A percentile compares a stretch with the other conserved stretches of the same genome.
Evolutionary conservation across 139 green algal species (phyloP).

Genomic region (Diplosphaera chodatii): DNA sequence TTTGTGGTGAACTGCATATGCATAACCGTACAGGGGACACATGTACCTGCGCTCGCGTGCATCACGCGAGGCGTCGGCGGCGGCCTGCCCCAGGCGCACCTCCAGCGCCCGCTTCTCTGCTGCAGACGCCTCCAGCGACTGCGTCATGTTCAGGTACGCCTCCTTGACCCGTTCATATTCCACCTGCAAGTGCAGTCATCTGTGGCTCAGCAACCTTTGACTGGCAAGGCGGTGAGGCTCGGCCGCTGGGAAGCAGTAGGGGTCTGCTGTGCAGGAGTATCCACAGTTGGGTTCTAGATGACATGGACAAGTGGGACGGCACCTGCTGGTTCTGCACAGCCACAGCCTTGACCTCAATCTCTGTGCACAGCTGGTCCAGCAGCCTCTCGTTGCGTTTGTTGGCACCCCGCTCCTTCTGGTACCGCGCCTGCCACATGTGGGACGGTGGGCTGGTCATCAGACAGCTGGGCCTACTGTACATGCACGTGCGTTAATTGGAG

Average conservation of each 20-base stretch:
- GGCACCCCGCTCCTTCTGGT: constrained; percentile 22
- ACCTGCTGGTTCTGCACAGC: constrained; percentile 34
- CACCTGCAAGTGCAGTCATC: background rate
- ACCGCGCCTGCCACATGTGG: constrained; percentile 5
- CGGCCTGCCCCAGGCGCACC: constrained; percentile 7
- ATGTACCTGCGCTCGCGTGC: constrained; percentile 14
- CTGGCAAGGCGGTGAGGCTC: too few species aligned
- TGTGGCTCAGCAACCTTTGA: too few species aligned
- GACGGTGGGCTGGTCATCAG: too few species aligned
- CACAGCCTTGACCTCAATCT: constrained; percentile 43
- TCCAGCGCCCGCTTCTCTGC: constrained; percentile 23
- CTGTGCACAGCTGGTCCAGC: constrained; percentile 38
- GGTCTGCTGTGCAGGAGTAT: too few species aligned
- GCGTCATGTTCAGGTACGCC: constrained; percentile 20
- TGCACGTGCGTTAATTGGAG: too few species aligned
- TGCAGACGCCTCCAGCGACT: constrained; percentile 17
- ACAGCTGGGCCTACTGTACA: too few species aligned
- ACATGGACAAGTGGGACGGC: too few species aligned
- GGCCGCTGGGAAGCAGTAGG: too few species aligned
- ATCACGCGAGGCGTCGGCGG: constrained; percentile 5
- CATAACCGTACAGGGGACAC: too few species aligned
- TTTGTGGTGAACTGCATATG: too few species aligned
- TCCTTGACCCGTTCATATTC: constrained; percentile 40
- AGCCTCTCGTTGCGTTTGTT: constrained; percentile 34
- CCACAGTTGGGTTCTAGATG: too few species aligned